Evolutionary conservation across 352 stramenopile species (phyloP).

Genomic region (Globisporangium heterothallicum): DNA sequence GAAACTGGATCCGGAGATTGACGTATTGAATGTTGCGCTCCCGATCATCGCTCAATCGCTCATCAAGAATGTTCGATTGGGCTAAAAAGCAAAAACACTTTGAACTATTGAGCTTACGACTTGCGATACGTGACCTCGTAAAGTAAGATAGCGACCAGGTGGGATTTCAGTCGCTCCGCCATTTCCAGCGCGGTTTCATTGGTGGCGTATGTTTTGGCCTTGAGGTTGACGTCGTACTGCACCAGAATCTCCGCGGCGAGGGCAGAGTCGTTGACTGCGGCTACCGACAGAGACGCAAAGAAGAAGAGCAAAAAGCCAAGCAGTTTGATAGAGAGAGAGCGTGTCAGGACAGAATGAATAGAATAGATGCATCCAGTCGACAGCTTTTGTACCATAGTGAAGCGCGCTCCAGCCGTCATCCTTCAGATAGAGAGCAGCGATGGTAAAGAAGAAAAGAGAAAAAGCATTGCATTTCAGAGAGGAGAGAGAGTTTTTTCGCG

Average conservation of each 20-base stretch:
- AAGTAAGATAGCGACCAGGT: constrained; percentile 69
- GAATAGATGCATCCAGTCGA: constrained; percentile 10
- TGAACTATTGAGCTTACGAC: constrained; percentile 6
- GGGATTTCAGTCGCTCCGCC: constrained; percentile 62
- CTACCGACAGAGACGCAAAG: constrained; percentile 18
- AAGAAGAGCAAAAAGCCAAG: constrained; percentile 4
- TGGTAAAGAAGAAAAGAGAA: constrained; percentile 6
- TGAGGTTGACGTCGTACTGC: constrained; percentile 53
- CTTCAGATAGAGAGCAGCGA: constrained; percentile 19
- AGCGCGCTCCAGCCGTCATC: constrained; percentile 72
- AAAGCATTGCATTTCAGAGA: no score
- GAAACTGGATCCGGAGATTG: constrained; percentile 88
- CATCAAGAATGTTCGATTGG: constrained; percentile 58
- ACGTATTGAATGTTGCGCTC: constrained; percentile 84
- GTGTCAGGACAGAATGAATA: constrained; percentile 7
- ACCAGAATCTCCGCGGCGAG: constrained; percentile 66
- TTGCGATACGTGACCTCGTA: constrained; percentile 69
- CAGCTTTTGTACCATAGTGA: constrained; percentile 53
- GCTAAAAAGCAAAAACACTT: not conserved
- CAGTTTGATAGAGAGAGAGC: not conserved
- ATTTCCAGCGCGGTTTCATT: constrained; percentile 78
- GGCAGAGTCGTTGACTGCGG: constrained; percentile 56
- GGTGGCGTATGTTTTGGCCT: constrained; percentile 51
- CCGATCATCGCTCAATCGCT: constrained; percentile 92
- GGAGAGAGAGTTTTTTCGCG: no score